Conservation (phyloP, 2,329 filamentous ascomycete genomes). For the Amauroascus niger region DNA sequence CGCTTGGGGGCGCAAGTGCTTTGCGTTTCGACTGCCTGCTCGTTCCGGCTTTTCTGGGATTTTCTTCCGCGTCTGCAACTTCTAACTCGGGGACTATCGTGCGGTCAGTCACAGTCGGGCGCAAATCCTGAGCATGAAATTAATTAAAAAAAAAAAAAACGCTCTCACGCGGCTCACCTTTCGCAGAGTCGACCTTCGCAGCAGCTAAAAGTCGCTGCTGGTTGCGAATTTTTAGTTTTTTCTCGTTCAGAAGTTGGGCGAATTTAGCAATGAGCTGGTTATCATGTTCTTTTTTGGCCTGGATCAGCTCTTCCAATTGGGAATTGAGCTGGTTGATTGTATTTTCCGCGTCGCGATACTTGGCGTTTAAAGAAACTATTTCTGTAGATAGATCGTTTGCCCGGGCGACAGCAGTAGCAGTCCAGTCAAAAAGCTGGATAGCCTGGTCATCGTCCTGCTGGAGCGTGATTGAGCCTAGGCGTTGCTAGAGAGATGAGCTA, state of each 20-base stretch:
- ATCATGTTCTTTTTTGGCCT: conserved; percentile 49
- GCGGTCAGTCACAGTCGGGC: not conserved
- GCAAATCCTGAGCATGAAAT: too few species aligned
- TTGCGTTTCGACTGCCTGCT: conserved; percentile 24
- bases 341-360: conserved; percentile 39
- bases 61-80: conserved; percentile 16
- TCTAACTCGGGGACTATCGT: conserved; percentile 24
- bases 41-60: conserved; percentile 16
- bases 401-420: conserved; percentile 39
- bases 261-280: conserved; percentile 50
- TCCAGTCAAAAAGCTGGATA: conserved; percentile 50
- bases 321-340: conserved; percentile 43
- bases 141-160: not conserved
- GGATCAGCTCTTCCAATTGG: conserved; percentile 50
- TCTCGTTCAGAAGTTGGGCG: conserved; percentile 49
- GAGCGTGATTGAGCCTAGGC: conserved; percentile 46
- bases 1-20: conserved; percentile 16
- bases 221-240: conserved; percentile 56
- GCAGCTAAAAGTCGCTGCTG: conserved; percentile 48
- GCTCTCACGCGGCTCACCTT: conserved; percentile 22
- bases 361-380: conserved; percentile 34
- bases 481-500: conserved; percentile 34
- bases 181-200: conserved; percentile 38
- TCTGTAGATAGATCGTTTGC: conserved; percentile 36
- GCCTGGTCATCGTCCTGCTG: conserved; percentile 45